Evolutionary conservation across 2,329 filamentous ascomycete species (phyloP), one percentile per base, ranked within the genome.

Genomic region (Colletotrichum sp.): DNA sequence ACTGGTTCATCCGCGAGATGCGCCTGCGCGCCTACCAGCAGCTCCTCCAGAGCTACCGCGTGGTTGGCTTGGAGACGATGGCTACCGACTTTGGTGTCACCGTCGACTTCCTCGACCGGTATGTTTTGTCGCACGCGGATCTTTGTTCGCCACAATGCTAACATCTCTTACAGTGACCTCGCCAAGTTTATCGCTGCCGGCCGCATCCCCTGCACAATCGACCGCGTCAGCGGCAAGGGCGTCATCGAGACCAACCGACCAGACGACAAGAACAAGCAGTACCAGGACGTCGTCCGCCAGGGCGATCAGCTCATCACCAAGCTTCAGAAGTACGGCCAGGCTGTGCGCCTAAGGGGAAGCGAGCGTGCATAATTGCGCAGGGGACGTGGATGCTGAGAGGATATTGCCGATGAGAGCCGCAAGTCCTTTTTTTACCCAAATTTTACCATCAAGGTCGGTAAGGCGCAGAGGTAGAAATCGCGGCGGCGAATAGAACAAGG

Each of bases 201-300:
- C 83, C 94, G 96, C 80, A 96, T 99, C 82, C 94, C 96, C 69
- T 99, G 97, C 90, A 99, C 96, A 28, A 99, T 99, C 81, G 97
- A 99, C 87, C 95, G 97, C 71, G 97, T 99, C 79, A 95, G 96
- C 76, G 97, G 96, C 79, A 97, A 98, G 85, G 96, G 96, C 69
- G 95, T 99, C 80, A 99, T 99, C 82, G 97, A 99, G 90, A 99
- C 97, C 60, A 98, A 98, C 88, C 92, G 97, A 71, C 96, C 96
- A 10, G 97, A 99, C 84, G 96, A 98, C 88, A 99, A 99, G 93
- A 99, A 99, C 90, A 98, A 98, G 91, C 97, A 99, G 88, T 99
- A 99, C 87, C 95, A 96, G 81, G 97, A 99, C 81, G 96, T 99
- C 49, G 96, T 99, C 77, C 97, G 97, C 88, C 97, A 99, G 85